These are phyloP conservation scores for Chenopodium album DNA, from an alignment of 148 eudicot genomes.

Conservation along the genomic window DNA sequence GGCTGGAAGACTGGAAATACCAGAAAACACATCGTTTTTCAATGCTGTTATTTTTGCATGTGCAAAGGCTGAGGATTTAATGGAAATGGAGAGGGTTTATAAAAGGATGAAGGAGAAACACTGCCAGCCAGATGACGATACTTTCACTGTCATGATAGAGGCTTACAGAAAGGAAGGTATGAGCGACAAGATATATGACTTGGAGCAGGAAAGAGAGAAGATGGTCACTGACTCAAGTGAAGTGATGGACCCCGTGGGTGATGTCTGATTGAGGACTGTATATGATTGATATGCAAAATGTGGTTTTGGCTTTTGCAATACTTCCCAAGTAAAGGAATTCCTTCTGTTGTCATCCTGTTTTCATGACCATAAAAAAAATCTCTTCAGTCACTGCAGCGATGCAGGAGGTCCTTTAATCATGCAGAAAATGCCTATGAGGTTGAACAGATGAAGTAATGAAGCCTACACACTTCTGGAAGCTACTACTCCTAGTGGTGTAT, in stretches of 20 bases:
- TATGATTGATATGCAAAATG: neutral
- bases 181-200: conserved; percentile 74
- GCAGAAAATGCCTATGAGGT: neutral
- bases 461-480: neutral
- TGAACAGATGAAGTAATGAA: neutral
- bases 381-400: neutral
- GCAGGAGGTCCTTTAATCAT: neutral
- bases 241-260: conserved; percentile 12
- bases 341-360: neutral
- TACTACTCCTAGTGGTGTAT: neutral
- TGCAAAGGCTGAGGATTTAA: conserved; percentile 75
- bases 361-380: neutral
- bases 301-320: neutral
- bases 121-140: conserved; percentile 56
- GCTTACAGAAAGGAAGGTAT: conserved; percentile 75
- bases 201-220: conserved; percentile 64
- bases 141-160: conserved; percentile 60
- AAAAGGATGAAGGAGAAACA: conserved; percentile 73
- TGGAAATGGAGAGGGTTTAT: conserved; percentile 95
- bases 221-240: conserved; percentile 24
- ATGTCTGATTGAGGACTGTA: conserved; percentile 19
- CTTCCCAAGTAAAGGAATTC: neutral
- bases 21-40: conserved; percentile 79
- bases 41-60: conserved; percentile 81
- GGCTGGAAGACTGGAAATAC: conserved; percentile 82